Conservation (phyloP, 495 filamentous ascomycete species). For the Penicillium soppii region DNA sequence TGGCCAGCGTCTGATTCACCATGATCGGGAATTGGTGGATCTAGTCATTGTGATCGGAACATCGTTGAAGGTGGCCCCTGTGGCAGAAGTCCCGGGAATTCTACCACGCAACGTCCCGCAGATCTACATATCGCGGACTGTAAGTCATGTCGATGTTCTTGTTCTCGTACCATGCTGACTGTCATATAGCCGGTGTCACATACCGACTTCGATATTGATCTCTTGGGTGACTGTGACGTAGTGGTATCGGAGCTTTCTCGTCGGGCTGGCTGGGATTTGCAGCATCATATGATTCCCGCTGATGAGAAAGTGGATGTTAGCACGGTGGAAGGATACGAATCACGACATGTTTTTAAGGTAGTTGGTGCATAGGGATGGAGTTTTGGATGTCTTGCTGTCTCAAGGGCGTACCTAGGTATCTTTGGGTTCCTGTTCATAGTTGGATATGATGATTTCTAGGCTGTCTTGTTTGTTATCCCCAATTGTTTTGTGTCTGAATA, state of each 20-base stretch:
- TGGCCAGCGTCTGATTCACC: slow-evolving; percentile 71
- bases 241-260: slow-evolving; percentile 88
- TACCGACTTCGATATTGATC: slow-evolving; percentile 91
- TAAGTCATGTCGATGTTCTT: slow-evolving; percentile 31
- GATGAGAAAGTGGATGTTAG: slow-evolving; percentile 58
- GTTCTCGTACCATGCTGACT: slow-evolving; percentile 9
- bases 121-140: slow-evolving; percentile 87
- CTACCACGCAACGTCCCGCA: slow-evolving; percentile 80
- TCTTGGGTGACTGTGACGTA: slow-evolving; percentile 90
- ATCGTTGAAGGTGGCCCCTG: slow-evolving; percentile 92
- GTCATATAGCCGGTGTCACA: slow-evolving; percentile 67
- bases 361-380: slow-evolving; percentile 47
- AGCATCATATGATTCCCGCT: slow-evolving; percentile 82
- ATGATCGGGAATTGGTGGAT: slow-evolving; percentile 78
- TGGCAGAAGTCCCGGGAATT: slow-evolving; percentile 83
- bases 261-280: slow-evolving; percentile 79
- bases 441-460: slow-evolving; percentile 2
- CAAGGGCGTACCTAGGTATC: slow-evolving; percentile 29
- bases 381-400: slow-evolving; percentile 31
- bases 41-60: slow-evolving; percentile 97
- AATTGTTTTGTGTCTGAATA: slow-evolving; percentile 3
- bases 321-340: slow-evolving; percentile 61
- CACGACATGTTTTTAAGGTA: slow-evolving; percentile 62
- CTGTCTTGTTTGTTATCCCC: slow-evolving; percentile 10
- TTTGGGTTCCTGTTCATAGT: slow-evolving; percentile 11